phyloP scores from a whole-genome alignment of 257 asterid genomes.

The Agastache rugosa region DNA sequence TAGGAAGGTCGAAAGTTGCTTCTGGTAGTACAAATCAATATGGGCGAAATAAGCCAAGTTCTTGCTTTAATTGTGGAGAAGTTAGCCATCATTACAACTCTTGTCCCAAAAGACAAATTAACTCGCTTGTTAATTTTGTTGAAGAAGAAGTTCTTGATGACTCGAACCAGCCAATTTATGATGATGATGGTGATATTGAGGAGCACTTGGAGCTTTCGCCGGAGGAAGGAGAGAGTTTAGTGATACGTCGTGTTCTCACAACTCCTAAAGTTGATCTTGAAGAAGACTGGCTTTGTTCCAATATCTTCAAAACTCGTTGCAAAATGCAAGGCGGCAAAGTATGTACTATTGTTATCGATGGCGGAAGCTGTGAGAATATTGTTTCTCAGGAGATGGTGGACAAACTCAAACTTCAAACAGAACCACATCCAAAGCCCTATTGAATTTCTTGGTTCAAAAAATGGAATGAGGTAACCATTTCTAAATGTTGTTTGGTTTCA shows the following conservation, averaged over 20 bases:
- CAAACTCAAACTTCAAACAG: neutral
- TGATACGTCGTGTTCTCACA: neutral
- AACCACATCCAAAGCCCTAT: neutral
- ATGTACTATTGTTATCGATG: neutral
- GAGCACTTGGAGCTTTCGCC: neutral
- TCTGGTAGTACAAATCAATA: neutral
- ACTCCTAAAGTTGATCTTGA: neutral
- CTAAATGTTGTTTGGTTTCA: neutral
- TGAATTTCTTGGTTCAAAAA: neutral
- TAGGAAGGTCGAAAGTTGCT: neutral
- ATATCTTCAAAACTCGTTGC: neutral
- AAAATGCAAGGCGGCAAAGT: neutral
- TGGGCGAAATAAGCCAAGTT: neutral
- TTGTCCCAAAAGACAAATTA: neutral
- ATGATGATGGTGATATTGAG: neutral
- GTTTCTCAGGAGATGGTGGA: slow-evolving; percentile 20
- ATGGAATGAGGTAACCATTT: neutral
- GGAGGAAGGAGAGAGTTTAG: neutral
- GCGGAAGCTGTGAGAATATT: slow-evolving; percentile 9
- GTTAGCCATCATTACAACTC: neutral
- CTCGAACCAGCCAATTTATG: neutral
- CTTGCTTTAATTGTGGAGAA: neutral
- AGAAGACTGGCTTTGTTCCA: neutral
- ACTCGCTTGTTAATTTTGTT: neutral
- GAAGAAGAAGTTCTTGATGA: neutral